Evolutionary conservation across 2,329 filamentous ascomycete genomes (phyloP).

Genomic region (Fusarium proliferatum): DNA sequence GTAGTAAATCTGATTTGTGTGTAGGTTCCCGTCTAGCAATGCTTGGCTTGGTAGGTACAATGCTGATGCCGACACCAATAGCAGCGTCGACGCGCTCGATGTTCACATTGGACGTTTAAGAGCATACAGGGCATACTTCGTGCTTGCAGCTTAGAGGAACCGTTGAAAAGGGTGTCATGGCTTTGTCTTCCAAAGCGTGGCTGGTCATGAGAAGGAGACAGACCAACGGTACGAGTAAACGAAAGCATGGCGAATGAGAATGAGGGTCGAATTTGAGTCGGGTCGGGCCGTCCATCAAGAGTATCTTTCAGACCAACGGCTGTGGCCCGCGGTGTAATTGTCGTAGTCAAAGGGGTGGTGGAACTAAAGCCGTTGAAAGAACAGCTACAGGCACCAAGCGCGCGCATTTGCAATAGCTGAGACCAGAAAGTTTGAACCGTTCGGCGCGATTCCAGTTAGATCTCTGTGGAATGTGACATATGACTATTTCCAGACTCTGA

Average conservation of each 20-base stretch:
- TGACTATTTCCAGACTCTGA: constrained; percentile 56
- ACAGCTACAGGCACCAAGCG: constrained; percentile 31
- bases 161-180: constrained; percentile 18
- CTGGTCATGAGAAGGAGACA: constrained; percentile 21
- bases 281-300: constrained; percentile 46
- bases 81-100: constrained; percentile 18
- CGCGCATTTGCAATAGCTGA: constrained; percentile 27
- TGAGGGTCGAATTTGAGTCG: constrained; percentile 34
- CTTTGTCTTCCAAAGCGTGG: constrained; percentile 15
- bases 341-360: constrained; percentile 40
- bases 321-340: constrained; percentile 31
- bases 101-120: constrained; percentile 9
- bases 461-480: constrained; percentile 60
- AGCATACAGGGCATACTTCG: constrained; percentile 12
- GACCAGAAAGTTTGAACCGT: constrained; percentile 24
- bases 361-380: constrained; percentile 38
- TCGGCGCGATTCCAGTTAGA: constrained; percentile 54
- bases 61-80: constrained; percentile 23
- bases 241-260: constrained; percentile 38
- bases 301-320: constrained; percentile 29
- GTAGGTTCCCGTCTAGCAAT: constrained; percentile 38
- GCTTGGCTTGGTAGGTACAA: constrained; percentile 24
- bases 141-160: constrained; percentile 2
- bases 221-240: constrained; percentile 34
- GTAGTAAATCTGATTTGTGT: constrained; percentile 31